Conservation (phyloP, 208 protist genomes). For the Acanthamoeba triangularis region DNA sequence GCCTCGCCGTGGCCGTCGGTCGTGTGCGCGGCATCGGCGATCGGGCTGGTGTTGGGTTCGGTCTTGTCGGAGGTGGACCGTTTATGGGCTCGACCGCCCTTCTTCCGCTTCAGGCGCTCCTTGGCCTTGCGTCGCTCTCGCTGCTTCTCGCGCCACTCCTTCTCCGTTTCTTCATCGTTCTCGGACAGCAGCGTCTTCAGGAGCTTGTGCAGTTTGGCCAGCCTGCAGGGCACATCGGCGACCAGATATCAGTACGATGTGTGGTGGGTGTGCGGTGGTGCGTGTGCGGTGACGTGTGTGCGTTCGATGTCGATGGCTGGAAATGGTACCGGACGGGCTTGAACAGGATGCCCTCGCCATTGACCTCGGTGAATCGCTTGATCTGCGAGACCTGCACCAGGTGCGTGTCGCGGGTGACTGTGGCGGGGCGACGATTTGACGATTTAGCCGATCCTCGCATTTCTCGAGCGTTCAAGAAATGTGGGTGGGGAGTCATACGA, state of each 20-base stretch:
- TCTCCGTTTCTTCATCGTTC: conserved; percentile 53
- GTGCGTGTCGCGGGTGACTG: background rate
- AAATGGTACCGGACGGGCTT: conserved; percentile 18
- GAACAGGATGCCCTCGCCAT: conserved; percentile 51
- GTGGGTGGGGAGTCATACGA: background rate
- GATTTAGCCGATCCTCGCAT: background rate
- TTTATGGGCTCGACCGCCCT: background rate
- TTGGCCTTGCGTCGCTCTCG: conserved; percentile 62
- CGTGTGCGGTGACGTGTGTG: too few species aligned
- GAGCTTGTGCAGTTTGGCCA: conserved; percentile 63
- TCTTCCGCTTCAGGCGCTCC: conserved; percentile 43
- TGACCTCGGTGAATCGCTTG: conserved; percentile 47
- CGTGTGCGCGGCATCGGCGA: background rate
- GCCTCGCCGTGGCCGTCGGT: background rate
- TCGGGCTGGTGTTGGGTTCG: background rate
- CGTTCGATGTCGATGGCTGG: background rate
- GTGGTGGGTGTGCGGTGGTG: background rate
- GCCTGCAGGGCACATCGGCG: background rate
- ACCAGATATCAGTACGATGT: background rate
- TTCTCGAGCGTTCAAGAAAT: background rate
- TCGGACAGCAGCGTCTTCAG: conserved; percentile 33
- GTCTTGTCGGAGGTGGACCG: background rate
- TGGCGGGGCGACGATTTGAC: background rate
- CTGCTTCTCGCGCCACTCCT: conserved; percentile 68
- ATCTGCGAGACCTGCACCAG: conserved; percentile 53